Percentiles rank a stretch among this genome's conserved stretches.
Conservation (phyloP, 2,329 filamentous ascomycete species). For the Aspergillus sp. region DNA sequence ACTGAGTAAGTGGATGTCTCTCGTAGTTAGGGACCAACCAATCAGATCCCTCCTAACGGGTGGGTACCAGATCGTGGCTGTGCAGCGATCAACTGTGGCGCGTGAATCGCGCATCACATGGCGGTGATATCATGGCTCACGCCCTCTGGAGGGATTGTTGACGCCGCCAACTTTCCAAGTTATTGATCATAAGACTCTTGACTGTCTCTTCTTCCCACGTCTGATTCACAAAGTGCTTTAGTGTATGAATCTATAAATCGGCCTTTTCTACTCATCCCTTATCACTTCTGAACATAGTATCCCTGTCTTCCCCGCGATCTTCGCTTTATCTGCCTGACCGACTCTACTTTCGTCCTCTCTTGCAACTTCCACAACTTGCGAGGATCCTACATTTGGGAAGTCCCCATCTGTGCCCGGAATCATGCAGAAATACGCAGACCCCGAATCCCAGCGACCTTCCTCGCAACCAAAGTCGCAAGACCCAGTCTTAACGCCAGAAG, state of each 20-base stretch:
- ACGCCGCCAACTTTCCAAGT: neutral
- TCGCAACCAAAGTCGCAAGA: conserved; percentile 31
- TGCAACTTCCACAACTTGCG: neutral
- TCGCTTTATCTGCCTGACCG: neutral
- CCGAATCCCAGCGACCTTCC: conserved; percentile 38
- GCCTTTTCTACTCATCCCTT: neutral
- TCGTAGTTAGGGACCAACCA: too few species aligned
- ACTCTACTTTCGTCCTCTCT: neutral
- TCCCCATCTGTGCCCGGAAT: too few species aligned
- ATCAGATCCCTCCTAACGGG: too few species aligned
- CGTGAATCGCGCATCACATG: neutral
- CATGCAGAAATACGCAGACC: conserved; percentile 46
- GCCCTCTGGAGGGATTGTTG: neutral
- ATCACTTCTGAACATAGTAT: too few species aligned
- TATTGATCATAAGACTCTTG: too few species aligned
- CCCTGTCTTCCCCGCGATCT: too few species aligned
- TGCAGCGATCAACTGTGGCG: neutral
- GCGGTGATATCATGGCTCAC: conserved; percentile 2
- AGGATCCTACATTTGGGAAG: too few species aligned
- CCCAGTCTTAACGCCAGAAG: conserved; percentile 59
- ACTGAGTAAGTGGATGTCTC: too few species aligned
- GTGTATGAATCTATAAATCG: neutral
- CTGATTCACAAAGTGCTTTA: neutral
- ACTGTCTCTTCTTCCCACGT: too few species aligned
- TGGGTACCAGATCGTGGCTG: neutral